Conservation (phyloP, 106 monocot genomes). For the Apostasia shenzhenica region DNA sequence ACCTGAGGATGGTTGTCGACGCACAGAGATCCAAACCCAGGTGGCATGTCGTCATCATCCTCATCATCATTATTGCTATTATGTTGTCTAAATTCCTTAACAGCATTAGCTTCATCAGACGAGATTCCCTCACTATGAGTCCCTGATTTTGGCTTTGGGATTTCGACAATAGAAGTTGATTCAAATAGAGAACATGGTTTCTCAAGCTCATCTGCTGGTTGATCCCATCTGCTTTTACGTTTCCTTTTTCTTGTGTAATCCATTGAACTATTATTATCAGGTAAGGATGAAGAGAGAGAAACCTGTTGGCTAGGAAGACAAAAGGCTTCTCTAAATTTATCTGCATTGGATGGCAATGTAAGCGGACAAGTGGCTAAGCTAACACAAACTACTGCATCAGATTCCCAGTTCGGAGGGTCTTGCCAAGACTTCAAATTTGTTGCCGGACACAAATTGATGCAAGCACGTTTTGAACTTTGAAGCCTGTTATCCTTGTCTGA, state of each 20-base stretch:
- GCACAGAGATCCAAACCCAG: constrained; percentile 35
- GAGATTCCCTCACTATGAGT: constrained; percentile 11
- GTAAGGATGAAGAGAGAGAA: not conserved
- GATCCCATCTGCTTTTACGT: constrained; percentile 85
- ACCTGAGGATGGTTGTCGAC: not conserved
- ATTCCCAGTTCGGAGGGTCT: constrained; percentile 20
- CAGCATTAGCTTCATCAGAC: not conserved
- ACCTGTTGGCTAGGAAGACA: constrained; percentile 6
- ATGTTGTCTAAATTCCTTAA: constrained; percentile 2
- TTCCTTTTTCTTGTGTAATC: constrained; percentile 26
- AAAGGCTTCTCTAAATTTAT: constrained; percentile 9
- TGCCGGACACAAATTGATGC: constrained; percentile 12
- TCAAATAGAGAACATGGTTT: constrained; percentile 13
- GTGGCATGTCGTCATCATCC: constrained; percentile 32
- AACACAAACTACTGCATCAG: constrained; percentile 24
- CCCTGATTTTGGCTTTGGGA: constrained; percentile 6
- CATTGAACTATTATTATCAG: constrained; percentile 8
- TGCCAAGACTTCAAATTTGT: constrained; percentile 11
- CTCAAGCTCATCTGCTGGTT: constrained; percentile 24
- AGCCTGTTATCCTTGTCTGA: constrained; percentile 25
- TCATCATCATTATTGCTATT: constrained; percentile 13
- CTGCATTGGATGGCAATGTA: constrained; percentile 9
- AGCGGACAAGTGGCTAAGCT: not conserved
- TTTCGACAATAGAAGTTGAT: constrained; percentile 5
- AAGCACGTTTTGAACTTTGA: constrained; percentile 9